Percentiles rank a stretch among this genome's conserved stretches.
phyloP scores from a whole-genome alignment of 108 stramenopile genomes.

The Halocafeteria seosinensis region DNA sequence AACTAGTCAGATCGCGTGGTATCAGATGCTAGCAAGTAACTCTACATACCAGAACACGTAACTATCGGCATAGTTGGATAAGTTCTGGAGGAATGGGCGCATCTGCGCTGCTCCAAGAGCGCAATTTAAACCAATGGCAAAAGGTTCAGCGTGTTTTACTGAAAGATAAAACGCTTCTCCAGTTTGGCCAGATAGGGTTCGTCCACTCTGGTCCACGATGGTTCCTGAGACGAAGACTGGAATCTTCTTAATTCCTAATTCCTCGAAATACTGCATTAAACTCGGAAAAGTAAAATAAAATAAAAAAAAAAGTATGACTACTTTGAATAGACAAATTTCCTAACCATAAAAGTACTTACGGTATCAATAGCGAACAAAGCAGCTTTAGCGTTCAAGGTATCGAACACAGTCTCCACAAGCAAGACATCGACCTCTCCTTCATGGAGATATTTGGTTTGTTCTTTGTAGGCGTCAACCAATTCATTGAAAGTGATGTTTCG shows the following conservation, averaged over 20 bases:
- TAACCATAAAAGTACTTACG: no score
- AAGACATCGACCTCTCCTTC: slow-evolving; percentile 85
- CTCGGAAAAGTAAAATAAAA: no score
- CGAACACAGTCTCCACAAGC: slow-evolving; percentile 96
- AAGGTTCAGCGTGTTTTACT: slow-evolving; percentile 88
- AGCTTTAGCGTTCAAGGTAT: slow-evolving; percentile 92
- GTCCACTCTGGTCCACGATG: slow-evolving; percentile 86
- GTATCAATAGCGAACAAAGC: slow-evolving; percentile 79
- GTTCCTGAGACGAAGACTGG: slow-evolving; percentile 94
- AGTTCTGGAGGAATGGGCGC: slow-evolving; percentile 76
- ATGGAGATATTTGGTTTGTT: slow-evolving; percentile 75
- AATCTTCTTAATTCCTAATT: slow-evolving; percentile 64
- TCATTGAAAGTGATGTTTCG: slow-evolving; percentile 95
- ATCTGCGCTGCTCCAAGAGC: slow-evolving; percentile 89
- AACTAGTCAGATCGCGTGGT: slow-evolving; percentile 62
- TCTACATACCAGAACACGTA: slow-evolving; percentile 90
- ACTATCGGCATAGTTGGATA: slow-evolving; percentile 72
- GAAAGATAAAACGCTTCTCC: slow-evolving; percentile 91
- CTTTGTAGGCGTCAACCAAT: slow-evolving; percentile 84
- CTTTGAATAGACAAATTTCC: no score
- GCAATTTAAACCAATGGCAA: slow-evolving; percentile 96
- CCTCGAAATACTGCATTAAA: slow-evolving; percentile 74
- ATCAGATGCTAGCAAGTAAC: no score
- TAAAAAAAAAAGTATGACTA: no score
- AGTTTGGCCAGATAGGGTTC: slow-evolving; percentile 92